Percentiles rank a stretch among this genome's conserved stretches.
These are phyloP conservation scores for sorghum (Sorghum bicolor) DNA, from an alignment of 176 grass and related monocot species.

Conservation along the genomic window DNA sequence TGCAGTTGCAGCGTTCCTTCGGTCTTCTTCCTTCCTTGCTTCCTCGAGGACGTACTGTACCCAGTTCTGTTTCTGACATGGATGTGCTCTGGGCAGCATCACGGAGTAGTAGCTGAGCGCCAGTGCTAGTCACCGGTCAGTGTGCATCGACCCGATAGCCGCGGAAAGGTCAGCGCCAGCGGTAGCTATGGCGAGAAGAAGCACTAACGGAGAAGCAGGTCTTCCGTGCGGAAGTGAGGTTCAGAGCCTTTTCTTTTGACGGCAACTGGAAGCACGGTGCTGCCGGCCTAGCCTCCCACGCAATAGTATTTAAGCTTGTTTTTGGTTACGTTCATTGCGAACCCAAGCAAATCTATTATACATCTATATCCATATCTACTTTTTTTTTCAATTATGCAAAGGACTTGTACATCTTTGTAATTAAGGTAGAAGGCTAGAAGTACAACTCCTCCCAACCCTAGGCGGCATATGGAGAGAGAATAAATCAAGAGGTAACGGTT, in stretches of 20 bases:
- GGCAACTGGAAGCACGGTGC: too few species aligned
- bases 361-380: too few species aligned
- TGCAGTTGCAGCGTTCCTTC: background rate
- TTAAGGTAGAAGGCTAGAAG: too few species aligned
- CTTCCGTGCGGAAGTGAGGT: background rate
- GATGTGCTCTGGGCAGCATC: background rate
- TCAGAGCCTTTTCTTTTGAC: background rate
- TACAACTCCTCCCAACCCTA: too few species aligned
- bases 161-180: background rate
- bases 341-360: too few species aligned
- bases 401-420: too few species aligned
- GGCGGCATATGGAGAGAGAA: too few species aligned
- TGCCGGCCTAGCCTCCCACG: too few species aligned
- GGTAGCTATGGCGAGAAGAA: background rate
- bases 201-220: background rate
- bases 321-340: too few species aligned
- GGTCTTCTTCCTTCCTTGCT: background rate
- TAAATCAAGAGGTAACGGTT: too few species aligned
- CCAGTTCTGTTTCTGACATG: background rate
- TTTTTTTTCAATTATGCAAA: too few species aligned
- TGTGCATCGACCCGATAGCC: background rate
- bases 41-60: background rate
- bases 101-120: background rate
- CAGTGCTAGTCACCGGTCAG: background rate
- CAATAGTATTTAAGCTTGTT: too few species aligned